These are phyloP conservation scores for Cryphonectria carpinicola DNA, from an alignment of 2,329 filamentous ascomycete genomes.

Conservation along the genomic window DNA sequence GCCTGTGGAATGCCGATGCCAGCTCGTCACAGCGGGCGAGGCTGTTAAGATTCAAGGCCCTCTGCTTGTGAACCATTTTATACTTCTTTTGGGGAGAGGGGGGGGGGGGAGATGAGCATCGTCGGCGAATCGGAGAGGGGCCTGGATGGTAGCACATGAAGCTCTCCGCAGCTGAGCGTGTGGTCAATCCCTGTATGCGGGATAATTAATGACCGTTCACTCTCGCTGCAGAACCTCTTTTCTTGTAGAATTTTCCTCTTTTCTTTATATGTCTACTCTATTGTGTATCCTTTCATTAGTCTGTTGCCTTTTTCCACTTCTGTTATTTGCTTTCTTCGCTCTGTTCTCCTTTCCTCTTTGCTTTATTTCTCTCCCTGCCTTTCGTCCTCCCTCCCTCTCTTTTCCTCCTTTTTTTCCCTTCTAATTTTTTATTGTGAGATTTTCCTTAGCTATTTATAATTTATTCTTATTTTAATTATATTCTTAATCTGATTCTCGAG, in stretches of 20 bases:
- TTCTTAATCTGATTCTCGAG: not conserved
- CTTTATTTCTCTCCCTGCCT: not conserved
- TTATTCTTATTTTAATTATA: not conserved
- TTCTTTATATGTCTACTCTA: too few relatives aligned
- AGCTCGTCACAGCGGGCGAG: not conserved
- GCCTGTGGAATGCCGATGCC: not conserved
- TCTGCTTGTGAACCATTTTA: not conserved
- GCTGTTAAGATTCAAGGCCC: not conserved
- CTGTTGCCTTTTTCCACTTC: not conserved
- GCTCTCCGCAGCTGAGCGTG: not conserved
- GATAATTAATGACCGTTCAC: not conserved
- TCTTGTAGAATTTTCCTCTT: not conserved
- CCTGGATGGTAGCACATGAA: not conserved
- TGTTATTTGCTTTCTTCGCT: not conserved
- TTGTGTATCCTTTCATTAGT: too few relatives aligned
- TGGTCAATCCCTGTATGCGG: not conserved
- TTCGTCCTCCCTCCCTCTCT: too few relatives aligned
- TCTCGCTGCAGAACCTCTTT: not conserved
- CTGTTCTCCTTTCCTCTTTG: not conserved
- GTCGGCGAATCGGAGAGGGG: not conserved
- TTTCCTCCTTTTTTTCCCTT: not conserved
- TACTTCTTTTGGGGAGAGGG: not conserved
- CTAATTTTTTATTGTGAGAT: not conserved
- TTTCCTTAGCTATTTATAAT: not conserved
- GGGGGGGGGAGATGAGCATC: not conserved